Evolutionary conservation across 2,329 filamentous ascomycete species (phyloP), one percentile per base, ranked within the genome.

Genomic region (Calonectria naviculata): DNA sequence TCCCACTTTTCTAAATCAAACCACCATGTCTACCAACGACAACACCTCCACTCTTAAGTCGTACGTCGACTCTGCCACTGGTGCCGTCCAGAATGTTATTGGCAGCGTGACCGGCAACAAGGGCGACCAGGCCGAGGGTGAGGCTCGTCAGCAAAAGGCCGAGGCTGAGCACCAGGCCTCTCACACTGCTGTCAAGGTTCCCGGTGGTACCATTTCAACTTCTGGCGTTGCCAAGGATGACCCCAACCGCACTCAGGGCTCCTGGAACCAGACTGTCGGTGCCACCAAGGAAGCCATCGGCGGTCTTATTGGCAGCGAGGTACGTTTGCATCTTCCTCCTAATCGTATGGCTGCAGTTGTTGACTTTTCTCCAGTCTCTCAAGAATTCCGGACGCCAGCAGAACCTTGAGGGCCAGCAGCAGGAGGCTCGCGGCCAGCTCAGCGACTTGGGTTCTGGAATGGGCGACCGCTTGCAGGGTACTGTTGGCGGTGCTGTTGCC

Each of bases 261-360:
- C 89, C 21, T 97, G 93, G 92, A 94, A 98, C 86, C 95, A 98
- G 85, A 97, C 95, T 6, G 80, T 95, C n/a, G 96, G 95, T 64
- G 90, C 93, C 1, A 92, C 92, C 49, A 98, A 98, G 87, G 94
- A 98, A 82, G 87, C 92, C 5, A 74, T 97, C 1, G 96, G 96
- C 69, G 92, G 92, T 21, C 78, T 96, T 6, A 75, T 96, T 29
- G 96, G 95, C 71, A 91, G 90, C 74, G 93, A 97, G 84, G 89
- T 90, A 81, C 75, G 84, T 78, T 60, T 13, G 19, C 70, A 70
- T 49, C 52, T 65, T 29, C 10, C 21, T 3, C 2, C 1, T 66
- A 56, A 42, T 38, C 4, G 8, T 2, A 4, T 5, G 17, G 19
- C 24, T 13, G 5, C 13, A 3, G n/a, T 34, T 62, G 4, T 68